Percentiles rank a stretch among this genome's conserved stretches.
Conservation (phyloP, 148 eudicot genomes). For the Chenopodium formosanum region DNA sequence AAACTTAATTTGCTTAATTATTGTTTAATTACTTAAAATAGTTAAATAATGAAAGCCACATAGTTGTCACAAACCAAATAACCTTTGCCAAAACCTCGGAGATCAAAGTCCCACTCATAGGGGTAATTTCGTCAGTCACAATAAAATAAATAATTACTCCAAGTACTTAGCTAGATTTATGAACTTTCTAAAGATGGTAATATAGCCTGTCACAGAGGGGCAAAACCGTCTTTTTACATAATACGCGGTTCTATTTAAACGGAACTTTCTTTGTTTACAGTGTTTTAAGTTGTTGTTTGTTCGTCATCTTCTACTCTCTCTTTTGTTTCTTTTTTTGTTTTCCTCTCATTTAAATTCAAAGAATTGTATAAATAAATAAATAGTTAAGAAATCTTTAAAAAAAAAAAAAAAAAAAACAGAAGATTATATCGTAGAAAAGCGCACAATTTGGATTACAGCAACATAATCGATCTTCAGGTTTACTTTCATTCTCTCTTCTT, state of each 20-base stretch:
- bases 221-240: slow-evolving; percentile 3
- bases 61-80: background rate
- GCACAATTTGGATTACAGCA: background rate
- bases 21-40: slow-evolving; percentile 19
- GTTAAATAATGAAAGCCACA: slow-evolving; percentile 19
- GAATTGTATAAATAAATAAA: background rate
- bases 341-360: background rate
- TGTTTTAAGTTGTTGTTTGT: background rate
- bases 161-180: background rate
- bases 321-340: background rate
- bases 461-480: slow-evolving; percentile 19
- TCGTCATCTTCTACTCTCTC: background rate
- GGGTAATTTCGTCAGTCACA: slow-evolving; percentile 1
- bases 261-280: background rate
- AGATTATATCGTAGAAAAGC: background rate
- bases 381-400: no score
- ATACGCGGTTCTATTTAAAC: slow-evolving; percentile 21
- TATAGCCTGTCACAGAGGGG: background rate
- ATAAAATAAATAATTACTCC: no score
- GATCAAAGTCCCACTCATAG: background rate
- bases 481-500: background rate
- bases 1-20: background rate
- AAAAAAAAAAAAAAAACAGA: no score
- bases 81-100: slow-evolving; percentile 19
- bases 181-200: background rate